Conservation (phyloP, 208 protist genomes). For the Wallacemonas sp. region DNA sequence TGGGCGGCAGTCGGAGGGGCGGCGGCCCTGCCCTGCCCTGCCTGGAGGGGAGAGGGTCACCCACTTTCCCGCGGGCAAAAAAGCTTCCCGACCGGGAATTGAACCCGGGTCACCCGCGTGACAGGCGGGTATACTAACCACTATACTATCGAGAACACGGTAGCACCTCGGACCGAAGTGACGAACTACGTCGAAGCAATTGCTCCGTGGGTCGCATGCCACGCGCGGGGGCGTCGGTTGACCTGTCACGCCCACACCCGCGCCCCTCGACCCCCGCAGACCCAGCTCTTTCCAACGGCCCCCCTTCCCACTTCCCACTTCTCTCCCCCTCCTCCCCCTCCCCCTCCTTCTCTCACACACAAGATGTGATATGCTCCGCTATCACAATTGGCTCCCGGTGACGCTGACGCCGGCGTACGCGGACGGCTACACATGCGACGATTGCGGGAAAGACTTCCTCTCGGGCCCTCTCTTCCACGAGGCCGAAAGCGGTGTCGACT, state of each 20-base stretch:
- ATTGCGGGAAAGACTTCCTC: constrained; percentile 34
- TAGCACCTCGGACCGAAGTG: too few species aligned
- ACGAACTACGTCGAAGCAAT: too few species aligned
- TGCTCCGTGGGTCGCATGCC: not conserved
- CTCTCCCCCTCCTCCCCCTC: not conserved
- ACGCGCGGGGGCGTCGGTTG: not conserved
- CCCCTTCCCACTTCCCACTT: not conserved
- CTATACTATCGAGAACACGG: constrained; percentile 19
- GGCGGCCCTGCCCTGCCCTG: too few species aligned
- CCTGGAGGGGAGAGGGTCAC: not conserved
- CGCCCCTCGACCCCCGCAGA: too few species aligned
- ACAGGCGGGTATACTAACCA: constrained; percentile 21
- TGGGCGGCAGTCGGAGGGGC: too few species aligned
- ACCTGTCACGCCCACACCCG: too few species aligned
- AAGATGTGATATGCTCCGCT: constrained; percentile 21
- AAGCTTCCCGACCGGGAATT: constrained; percentile 21
- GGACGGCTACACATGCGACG: constrained; percentile 40
- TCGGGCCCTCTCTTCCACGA: constrained; percentile 38
- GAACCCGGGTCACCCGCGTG: constrained; percentile 20
- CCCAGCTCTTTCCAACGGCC: too few species aligned
- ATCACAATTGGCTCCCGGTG: constrained; percentile 37
- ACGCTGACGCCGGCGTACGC: constrained; percentile 32
- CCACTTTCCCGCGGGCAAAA: not conserved
- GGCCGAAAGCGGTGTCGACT: constrained; percentile 30
- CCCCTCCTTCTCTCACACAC: not conserved